These are phyloP conservation scores for Hypoxylon crocopeplum DNA, from an alignment of 495 filamentous ascomycete species.

Conservation along the genomic window DNA sequence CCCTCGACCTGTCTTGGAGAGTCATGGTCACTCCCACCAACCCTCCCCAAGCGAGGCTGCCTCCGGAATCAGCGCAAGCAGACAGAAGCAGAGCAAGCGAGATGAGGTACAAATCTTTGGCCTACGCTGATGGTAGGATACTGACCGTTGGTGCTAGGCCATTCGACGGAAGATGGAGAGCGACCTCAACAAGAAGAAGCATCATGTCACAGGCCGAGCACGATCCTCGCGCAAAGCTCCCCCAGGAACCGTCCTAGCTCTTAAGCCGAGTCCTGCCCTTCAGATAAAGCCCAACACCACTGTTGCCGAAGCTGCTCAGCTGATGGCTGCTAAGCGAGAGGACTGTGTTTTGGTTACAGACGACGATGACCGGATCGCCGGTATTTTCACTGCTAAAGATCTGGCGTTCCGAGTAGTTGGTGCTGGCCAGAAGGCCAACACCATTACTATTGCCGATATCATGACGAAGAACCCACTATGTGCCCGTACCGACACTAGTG, in stretches of 20 bases:
- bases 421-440: conserved; percentile 85
- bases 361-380: conserved; percentile 95
- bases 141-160: conserved; percentile 65
- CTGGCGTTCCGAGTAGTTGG: conserved; percentile 96
- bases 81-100: conserved; percentile 93
- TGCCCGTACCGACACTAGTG: conserved; percentile 95
- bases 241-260: conserved; percentile 91
- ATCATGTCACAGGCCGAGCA: conserved; percentile 69
- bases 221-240: conserved; percentile 90
- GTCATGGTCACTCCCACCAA: conserved; percentile 51
- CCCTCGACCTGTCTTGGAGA: conserved; percentile 81
- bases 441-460: conserved; percentile 93
- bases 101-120: conserved; percentile 76
- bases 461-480: conserved; percentile 99
- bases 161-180: conserved; percentile 96
- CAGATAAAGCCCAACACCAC: conserved; percentile 97
- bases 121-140: conserved; percentile 17
- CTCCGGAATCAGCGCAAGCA: conserved; percentile 82
- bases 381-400: conserved; percentile 99
- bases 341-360: conserved; percentile 99
- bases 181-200: conserved; percentile 97
- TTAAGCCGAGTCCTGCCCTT: conserved; percentile 92
- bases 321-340: conserved; percentile 98
- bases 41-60: conserved; percentile 65
- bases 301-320: conserved; percentile 93